Evolutionary conservation across 1,139 yeast genomes (phyloP).

Genomic region (Hemisphaericaspora xylofermentans): DNA sequence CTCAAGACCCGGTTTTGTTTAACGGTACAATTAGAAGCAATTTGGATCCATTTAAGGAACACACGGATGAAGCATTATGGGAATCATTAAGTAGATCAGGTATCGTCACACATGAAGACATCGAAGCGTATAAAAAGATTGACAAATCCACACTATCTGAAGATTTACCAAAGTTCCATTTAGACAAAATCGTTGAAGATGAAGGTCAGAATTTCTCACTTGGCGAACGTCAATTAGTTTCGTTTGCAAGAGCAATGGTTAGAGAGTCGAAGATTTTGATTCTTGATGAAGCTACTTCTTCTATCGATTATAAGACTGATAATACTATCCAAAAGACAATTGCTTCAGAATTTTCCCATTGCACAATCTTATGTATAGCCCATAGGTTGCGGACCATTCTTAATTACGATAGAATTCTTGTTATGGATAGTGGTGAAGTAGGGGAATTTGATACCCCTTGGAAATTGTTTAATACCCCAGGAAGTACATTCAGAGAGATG

Average conservation of each 20-base stretch:
- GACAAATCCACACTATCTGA: slow-evolving; percentile 21
- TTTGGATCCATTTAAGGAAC: slow-evolving; percentile 42
- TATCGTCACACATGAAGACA: slow-evolving; percentile 29
- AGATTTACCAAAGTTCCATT: slow-evolving; percentile 45
- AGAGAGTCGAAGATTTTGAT: slow-evolving; percentile 49
- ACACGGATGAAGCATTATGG: slow-evolving; percentile 42
- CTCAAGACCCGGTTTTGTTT: slow-evolving; percentile 47
- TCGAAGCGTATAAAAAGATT: slow-evolving; percentile 21
- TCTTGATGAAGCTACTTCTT: slow-evolving; percentile 57
- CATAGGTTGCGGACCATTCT: slow-evolving; percentile 55
- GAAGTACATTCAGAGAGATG: slow-evolving; percentile 43
- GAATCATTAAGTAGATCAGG: slow-evolving; percentile 47
- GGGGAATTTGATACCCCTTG: slow-evolving; percentile 51
- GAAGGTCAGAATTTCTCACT: slow-evolving; percentile 55
- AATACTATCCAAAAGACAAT: slow-evolving; percentile 50
- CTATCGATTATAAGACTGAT: slow-evolving; percentile 58
- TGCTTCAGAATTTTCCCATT: slow-evolving; percentile 39
- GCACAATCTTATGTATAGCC: slow-evolving; percentile 57
- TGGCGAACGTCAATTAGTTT: slow-evolving; percentile 55
- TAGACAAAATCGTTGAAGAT: slow-evolving; percentile 52
- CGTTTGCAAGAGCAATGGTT: slow-evolving; percentile 54
- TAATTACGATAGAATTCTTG: slow-evolving; percentile 51
- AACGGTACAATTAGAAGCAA: slow-evolving; percentile 40
- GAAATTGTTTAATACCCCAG: slow-evolving; percentile 30
- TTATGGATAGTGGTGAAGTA: slow-evolving; percentile 52